Evolutionary conservation across 371 early-diverging fungal species (phyloP), one percentile per base, ranked within the genome.

Genomic region (Mucor piriformis): DNA sequence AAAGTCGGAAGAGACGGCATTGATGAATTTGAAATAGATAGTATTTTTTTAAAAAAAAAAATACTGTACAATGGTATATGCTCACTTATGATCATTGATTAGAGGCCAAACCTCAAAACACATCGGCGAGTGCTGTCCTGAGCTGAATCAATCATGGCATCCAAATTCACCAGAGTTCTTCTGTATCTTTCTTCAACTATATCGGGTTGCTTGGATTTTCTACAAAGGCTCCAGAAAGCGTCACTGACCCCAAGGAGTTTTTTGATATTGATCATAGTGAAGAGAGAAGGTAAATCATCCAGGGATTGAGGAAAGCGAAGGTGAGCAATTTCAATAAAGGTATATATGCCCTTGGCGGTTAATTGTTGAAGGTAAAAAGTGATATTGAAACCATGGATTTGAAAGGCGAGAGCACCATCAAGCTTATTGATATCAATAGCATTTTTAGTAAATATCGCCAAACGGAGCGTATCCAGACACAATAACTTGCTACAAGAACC

Each of bases 301-400:
- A 63, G 21, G 54, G 61, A 50, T 52, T 68, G 58, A 63, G 63
- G 57, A 57, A 68, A 68, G 48, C 54, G 61, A 35, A 67, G 50
- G 49, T 59, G 61, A 32, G 63, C 59, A 48, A 67, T 67, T 63
- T 67, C 67, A 63, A 57, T 35, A 67, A 63, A 62, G 43, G 60
- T 63, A 47, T 67, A 62, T 25, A 67, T 59, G 29, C 67, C 67
- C 40, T 59, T 67, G 55, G 56, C 57, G 47, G 48, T 47, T 44
- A 59, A 55, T 47, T 50, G 59, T 38, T 50, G 46, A 42, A 66
- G 47, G 53, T 55, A 67, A 51, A 67, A 67, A 11, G 50, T 67
- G 51, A 62, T 62, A 52, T 62, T 58, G 53, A 67, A 62, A 59
- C 49, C 63, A 53, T 63, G 63, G 0, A 67, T 67, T 63, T 67